phyloP scores from a whole-genome alignment of 2,329 filamentous ascomycete genomes.

The Xylariaceae sp. region DNA sequence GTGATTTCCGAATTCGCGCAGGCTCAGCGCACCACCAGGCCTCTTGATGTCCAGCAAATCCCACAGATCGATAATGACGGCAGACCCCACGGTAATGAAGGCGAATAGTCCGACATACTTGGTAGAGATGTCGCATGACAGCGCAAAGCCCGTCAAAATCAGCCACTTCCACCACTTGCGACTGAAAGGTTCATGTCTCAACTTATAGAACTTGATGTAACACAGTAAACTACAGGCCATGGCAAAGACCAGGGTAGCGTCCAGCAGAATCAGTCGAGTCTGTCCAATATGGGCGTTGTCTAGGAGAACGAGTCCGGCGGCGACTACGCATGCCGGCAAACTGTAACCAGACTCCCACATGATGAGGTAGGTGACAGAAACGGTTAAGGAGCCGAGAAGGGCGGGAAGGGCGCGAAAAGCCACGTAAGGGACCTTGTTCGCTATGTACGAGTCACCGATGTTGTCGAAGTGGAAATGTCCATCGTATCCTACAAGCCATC shows the following conservation, averaged over 20 bases:
- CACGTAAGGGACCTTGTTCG: constrained; percentile 96
- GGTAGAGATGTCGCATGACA: constrained; percentile 97
- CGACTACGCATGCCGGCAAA: constrained; percentile 85
- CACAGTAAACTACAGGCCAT: constrained; percentile 93
- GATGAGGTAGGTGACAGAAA: constrained; percentile 92
- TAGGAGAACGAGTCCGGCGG: constrained; percentile 83
- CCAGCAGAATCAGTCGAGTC: constrained; percentile 90
- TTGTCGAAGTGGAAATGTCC: constrained; percentile 98
- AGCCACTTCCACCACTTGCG: constrained; percentile 99
- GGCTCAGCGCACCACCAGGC: constrained; percentile 74
- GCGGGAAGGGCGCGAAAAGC: constrained; percentile 94
- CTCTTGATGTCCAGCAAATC: constrained; percentile 89
- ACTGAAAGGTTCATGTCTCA: constrained; percentile 84
- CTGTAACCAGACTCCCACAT: constrained; percentile 99
- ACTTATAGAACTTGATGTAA: constrained; percentile 98
- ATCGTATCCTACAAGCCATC: constrained; percentile 97
- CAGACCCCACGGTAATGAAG: constrained; percentile 94
- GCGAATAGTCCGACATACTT: constrained; percentile 98
- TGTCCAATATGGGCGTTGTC: constrained; percentile 98
- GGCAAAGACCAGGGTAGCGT: constrained; percentile 90
- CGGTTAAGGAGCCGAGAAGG: constrained; percentile 86
- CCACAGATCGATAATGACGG: constrained; percentile 94
- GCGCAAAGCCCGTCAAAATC: constrained; percentile 86
- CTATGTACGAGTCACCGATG: constrained; percentile 97
- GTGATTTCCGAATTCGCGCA: constrained; percentile 84